These are phyloP conservation scores for Helicocarpus griseus DNA, from an alignment of 2,329 filamentous ascomycete species.

Conservation along the genomic window DNA sequence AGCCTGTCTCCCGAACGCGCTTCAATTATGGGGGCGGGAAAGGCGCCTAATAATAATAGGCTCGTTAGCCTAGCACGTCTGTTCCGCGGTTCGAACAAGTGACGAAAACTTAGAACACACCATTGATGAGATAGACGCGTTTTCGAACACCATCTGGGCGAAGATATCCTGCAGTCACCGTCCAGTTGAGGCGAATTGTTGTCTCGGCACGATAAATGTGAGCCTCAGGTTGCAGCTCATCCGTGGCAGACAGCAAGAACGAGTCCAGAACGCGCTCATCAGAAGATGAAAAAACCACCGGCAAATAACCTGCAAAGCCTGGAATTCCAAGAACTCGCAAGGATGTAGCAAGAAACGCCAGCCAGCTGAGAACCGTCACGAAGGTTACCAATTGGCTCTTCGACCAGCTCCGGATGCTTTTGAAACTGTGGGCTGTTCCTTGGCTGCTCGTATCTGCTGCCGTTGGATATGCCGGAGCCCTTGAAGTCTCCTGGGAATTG, in stretches of 20 bases:
- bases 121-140: constrained; percentile 42
- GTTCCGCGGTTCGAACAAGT: not conserved
- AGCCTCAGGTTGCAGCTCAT: constrained; percentile 32
- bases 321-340: not conserved
- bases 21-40: constrained; percentile 43
- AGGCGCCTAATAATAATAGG: constrained; percentile 21
- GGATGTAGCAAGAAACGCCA: not conserved
- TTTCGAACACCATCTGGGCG: constrained; percentile 44
- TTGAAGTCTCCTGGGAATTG: constrained; percentile 2
- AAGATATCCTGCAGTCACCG: constrained; percentile 28
- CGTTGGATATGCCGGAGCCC: constrained; percentile 5
- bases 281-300: not conserved
- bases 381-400: not conserved
- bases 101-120: constrained; percentile 16
- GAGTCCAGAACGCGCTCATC: not conserved
- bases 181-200: constrained; percentile 32
- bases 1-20: constrained; percentile 38
- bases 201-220: constrained; percentile 29
- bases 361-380: not conserved
- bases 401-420: too few species aligned
- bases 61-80: too few species aligned
- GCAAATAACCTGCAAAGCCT: not conserved
- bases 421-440: not conserved
- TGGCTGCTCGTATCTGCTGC: not conserved
- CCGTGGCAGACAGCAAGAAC: not conserved